These are phyloP conservation scores for Neurospora intermedia DNA, from an alignment of 495 filamentous ascomycete genomes.

Conservation along the genomic window DNA sequence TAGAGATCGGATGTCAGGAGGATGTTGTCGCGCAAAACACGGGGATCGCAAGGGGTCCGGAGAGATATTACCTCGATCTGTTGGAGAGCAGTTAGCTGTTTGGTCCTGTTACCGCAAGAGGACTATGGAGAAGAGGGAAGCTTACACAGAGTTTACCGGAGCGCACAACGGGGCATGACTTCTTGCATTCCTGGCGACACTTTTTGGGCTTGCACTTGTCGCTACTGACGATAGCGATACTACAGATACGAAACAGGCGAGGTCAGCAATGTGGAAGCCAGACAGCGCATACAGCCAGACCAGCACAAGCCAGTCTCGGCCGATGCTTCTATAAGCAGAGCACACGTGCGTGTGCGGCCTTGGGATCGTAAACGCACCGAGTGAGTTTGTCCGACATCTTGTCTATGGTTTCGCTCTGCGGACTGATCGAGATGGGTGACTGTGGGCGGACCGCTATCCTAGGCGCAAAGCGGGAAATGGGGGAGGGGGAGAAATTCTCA, in stretches of 20 bases:
- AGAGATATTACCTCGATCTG: conserved; percentile 12
- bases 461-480: background rate
- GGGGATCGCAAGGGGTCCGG: background rate
- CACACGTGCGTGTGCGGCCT: background rate
- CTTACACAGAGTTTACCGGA: conserved; percentile 79
- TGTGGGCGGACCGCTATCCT: background rate
- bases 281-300: background rate
- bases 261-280: background rate
- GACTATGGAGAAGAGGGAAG: background rate
- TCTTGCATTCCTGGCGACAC: conserved; percentile 91
- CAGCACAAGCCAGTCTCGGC: background rate
- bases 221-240: conserved; percentile 93
- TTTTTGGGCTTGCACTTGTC: conserved; percentile 99
- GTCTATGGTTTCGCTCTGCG: conserved; percentile 5
- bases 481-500: background rate
- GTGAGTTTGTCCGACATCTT: conserved; percentile 81
- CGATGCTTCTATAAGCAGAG: background rate
- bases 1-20: conserved; percentile 45
- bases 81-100: conserved; percentile 1
- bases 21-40: background rate
- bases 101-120: background rate
- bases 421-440: conserved; percentile 2
- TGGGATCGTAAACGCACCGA: conserved; percentile 41
- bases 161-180: conserved; percentile 92
- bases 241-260: conserved; percentile 22